phyloP scores from a whole-genome alignment of 1,139 yeast genomes.

The Lodderomyces orthopsilosis region DNA sequence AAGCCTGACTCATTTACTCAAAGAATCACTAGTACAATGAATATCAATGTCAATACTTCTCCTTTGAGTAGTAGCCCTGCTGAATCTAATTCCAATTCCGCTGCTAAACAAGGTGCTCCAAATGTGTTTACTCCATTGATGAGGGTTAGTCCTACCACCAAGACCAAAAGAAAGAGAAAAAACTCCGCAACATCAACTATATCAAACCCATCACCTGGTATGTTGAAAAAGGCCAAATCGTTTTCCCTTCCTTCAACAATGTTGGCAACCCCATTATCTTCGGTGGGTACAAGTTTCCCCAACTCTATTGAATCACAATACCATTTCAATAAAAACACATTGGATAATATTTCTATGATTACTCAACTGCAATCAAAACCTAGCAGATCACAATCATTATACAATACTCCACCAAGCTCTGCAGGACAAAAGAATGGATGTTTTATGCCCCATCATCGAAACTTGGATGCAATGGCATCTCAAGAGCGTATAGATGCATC shows the following conservation, averaged over 20 bases:
- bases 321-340: conserved; percentile 30
- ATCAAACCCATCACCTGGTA: conserved; percentile 11
- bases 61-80: conserved; percentile 32
- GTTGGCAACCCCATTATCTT: conserved; percentile 24
- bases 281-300: conserved; percentile 16
- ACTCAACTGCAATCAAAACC: conserved; percentile 10
- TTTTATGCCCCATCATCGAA: conserved; percentile 7
- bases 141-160: conserved; percentile 40
- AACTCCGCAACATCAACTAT: conserved; percentile 10
- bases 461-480: not conserved
- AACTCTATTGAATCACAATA: conserved; percentile 12
- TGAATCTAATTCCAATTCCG: conserved; percentile 38
- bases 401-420: conserved; percentile 20
- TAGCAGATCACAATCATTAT: conserved; percentile 8
- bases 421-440: conserved; percentile 5
- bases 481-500: conserved; percentile 4
- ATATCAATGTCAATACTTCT: conserved; percentile 42
- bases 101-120: conserved; percentile 44
- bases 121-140: conserved; percentile 47
- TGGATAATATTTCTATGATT: conserved; percentile 31
- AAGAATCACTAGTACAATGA: conserved; percentile 42
- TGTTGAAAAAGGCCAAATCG: conserved; percentile 12
- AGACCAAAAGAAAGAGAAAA: conserved; percentile 16
- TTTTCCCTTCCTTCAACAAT: conserved; percentile 8
- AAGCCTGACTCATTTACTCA: conserved; percentile 41